Evolutionary conservation across 2,329 filamentous ascomycete species (phyloP).

Genomic region (Alternaria sp.): DNA sequence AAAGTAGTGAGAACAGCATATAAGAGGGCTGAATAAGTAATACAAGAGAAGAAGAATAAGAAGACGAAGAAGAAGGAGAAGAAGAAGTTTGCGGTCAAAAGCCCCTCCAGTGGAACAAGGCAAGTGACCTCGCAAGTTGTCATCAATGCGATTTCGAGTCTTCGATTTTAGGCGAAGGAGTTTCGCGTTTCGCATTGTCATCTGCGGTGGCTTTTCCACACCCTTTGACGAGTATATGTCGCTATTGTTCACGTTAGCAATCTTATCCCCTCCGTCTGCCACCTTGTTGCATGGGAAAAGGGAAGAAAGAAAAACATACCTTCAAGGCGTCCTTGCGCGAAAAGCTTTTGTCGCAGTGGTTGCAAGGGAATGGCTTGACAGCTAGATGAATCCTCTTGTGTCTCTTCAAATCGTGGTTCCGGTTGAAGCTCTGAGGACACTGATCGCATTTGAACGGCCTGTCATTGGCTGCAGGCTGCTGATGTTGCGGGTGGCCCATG

Average conservation of each 20-base stretch:
- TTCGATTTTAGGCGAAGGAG: constrained; percentile 45
- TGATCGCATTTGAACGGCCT: constrained; percentile 94
- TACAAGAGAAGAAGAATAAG: constrained; percentile 44
- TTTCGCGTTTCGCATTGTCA: constrained; percentile 49
- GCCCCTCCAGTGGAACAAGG: constrained; percentile 6
- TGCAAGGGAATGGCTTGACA: constrained; percentile 94
- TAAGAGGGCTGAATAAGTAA: constrained; percentile 39
- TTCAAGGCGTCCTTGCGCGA: constrained; percentile 96
- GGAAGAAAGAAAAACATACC: constrained; percentile 64
- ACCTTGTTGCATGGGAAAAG: not conserved
- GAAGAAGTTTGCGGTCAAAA: constrained; percentile 11
- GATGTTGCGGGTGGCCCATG: constrained; percentile 62
- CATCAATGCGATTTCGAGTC: constrained; percentile 41
- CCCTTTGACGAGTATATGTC: constrained; percentile 73
- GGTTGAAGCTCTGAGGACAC: constrained; percentile 92
- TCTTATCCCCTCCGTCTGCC: constrained; percentile 45
- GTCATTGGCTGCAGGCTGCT: constrained; percentile 69
- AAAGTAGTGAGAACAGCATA: constrained; percentile 18
- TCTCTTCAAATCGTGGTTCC: constrained; percentile 94
- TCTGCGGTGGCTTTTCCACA: constrained; percentile 63
- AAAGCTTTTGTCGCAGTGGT: constrained; percentile 93
- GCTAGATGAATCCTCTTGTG: constrained; percentile 95
- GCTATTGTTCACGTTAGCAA: constrained; percentile 52
- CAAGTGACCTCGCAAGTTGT: not conserved
- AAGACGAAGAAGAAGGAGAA: constrained; percentile 24